Conservation (phyloP, 2,329 filamentous ascomycete species). For the Diaporthe citrichinensis region DNA sequence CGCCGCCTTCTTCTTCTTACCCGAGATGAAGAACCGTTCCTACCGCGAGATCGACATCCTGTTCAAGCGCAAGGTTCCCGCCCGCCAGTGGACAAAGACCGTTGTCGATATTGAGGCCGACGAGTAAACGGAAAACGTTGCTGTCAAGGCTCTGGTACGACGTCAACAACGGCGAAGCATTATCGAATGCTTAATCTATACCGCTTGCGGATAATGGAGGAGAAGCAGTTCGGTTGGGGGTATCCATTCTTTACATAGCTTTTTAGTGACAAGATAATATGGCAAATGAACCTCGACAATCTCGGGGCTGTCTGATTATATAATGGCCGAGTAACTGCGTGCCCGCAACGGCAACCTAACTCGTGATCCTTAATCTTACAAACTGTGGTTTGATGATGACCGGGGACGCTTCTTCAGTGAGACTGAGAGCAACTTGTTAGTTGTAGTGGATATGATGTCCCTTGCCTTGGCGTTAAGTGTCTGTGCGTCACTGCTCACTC, state of each 20-base stretch:
- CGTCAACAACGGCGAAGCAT: not conserved
- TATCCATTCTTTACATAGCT: slow-evolving; percentile 7
- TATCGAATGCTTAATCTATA: not conserved
- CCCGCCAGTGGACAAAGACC: slow-evolving; percentile 70
- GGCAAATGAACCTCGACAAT: not conserved
- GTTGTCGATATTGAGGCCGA: slow-evolving; percentile 71
- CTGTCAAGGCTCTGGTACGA: not conserved
- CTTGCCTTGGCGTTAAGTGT: not conserved
- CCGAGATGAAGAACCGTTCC: slow-evolving; percentile 70
- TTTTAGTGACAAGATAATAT: slow-evolving; percentile 7
- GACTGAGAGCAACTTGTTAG: not conserved
- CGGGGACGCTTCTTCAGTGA: not conserved
- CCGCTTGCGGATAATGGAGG: not conserved
- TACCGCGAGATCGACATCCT: slow-evolving; percentile 75
- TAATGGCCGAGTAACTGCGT: not conserved
- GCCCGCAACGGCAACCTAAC: not conserved
- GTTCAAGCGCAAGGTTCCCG: slow-evolving; percentile 67
- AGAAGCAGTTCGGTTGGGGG: not conserved
- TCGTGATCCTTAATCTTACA: not conserved
- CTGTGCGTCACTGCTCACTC: not conserved
- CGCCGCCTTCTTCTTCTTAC: slow-evolving; percentile 63
- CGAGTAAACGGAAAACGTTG: slow-evolving; percentile 60
- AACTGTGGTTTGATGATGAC: not conserved
- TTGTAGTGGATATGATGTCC: not conserved
- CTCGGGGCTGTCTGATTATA: not conserved